Evolutionary conservation across 371 early-diverging fungal genomes (phyloP), one percentile per base, ranked within the genome.

Genomic region (Encephalitozoon hellem): DNA sequence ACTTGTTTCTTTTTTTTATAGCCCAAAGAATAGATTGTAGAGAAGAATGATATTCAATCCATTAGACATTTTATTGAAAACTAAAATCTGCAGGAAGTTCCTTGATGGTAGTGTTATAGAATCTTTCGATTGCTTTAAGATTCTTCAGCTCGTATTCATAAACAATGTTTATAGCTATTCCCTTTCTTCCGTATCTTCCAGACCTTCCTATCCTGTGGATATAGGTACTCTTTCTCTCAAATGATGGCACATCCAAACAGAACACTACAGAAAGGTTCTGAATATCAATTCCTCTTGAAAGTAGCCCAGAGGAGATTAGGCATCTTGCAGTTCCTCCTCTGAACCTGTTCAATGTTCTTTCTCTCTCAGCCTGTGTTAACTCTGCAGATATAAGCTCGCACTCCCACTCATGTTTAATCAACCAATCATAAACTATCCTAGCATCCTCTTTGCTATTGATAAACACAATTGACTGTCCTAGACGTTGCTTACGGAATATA

Each of bases 161-260:
- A 75, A 96, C 92, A 87, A 98, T 93, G 89, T 97, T 97, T 87
- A 98, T 94, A 66, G 99, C 96, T 65, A 96, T 93, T 88, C 98
- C 98, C 89, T 95, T 97, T 87, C 97, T 90, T 83, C 98, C 98
- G 88, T 94, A 98, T 83, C 98, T 92, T 84, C 98, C 97, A 81
- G 93, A 91, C 86, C 98, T 91, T 87, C 98, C 98, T 84, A 97
- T 97, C 86, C 96, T 74, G 64, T 84, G 85, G 42, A 81, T 72
- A 52, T 74, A 83, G 81, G 95, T 93, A 86, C 95, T 95, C 87
- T 91, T 91, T 87, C 95, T 95, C 84, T 92, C 90, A 87, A 92
- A 92, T 67, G 88, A 82, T 72, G 97, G 95, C 70, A 97, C 89
- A 84, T 98, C 98, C 85, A 96, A 94, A 89, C 93, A 95, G 87